Percentiles rank a stretch among this genome's conserved stretches.
These are phyloP conservation scores for Hemileccinum impolitum DNA, from an alignment of 768 basidiomycete species.

Conservation along the genomic window DNA sequence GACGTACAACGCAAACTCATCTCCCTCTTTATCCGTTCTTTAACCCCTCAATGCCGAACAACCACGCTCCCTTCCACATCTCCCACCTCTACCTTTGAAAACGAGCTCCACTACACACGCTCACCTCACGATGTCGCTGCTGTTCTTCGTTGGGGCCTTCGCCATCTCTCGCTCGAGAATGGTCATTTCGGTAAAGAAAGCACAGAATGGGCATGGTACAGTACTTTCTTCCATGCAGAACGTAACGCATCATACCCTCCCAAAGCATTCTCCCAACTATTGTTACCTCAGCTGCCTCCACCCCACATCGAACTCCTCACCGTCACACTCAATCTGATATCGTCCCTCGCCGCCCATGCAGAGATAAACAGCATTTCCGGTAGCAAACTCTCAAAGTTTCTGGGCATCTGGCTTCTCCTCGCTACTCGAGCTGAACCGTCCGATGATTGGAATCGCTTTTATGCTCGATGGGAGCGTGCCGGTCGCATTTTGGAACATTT, in stretches of 20 bases:
- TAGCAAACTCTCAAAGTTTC: slow-evolving; percentile 69
- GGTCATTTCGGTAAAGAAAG: slow-evolving; percentile 54
- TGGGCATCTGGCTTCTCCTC: slow-evolving; percentile 71
- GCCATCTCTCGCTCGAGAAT: slow-evolving; percentile 65
- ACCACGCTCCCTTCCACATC: slow-evolving; percentile 52
- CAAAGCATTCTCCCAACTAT: slow-evolving; percentile 57
- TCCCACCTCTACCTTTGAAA: slow-evolving; percentile 52
- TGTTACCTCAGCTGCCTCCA: slow-evolving; percentile 58
- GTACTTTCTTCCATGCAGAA: slow-evolving; percentile 57
- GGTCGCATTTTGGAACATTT: slow-evolving; percentile 75
- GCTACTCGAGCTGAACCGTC: slow-evolving; percentile 42
- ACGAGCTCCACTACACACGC: slow-evolving; percentile 60
- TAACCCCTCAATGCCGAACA: slow-evolving; percentile 44
- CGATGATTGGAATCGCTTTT: slow-evolving; percentile 65
- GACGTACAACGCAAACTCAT: slow-evolving; percentile 66
- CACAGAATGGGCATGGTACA: slow-evolving; percentile 66
- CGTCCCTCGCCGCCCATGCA: slow-evolving; percentile 66
- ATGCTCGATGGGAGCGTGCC: slow-evolving; percentile 69
- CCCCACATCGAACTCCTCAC: slow-evolving; percentile 58
- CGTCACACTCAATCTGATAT: slow-evolving; percentile 57
- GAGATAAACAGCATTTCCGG: slow-evolving; percentile 74
- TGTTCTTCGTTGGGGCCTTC: slow-evolving; percentile 76
- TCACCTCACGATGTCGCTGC: slow-evolving; percentile 78
- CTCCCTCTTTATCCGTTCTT: slow-evolving; percentile 65
- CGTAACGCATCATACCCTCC: slow-evolving; percentile 56